Evolutionary conservation across 2,329 filamentous ascomycete species (phyloP).

Genomic region (Penicillium sp.): DNA sequence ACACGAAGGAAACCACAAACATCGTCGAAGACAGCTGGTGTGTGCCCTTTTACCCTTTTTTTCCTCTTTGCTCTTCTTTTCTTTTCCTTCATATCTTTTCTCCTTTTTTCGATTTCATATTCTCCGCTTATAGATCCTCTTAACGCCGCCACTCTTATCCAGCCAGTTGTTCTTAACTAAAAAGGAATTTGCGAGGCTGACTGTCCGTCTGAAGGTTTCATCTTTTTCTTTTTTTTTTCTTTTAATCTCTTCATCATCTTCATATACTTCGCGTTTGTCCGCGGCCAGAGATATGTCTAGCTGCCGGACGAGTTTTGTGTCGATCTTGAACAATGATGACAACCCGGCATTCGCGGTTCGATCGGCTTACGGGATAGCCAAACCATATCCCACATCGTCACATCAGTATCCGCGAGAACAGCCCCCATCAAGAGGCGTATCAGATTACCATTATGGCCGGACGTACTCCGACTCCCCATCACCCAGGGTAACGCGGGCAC

Average conservation of each 20-base stretch:
- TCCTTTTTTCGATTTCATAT: constrained; percentile 1
- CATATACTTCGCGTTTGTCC: constrained; percentile 14
- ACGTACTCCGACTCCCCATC: constrained; percentile 34
- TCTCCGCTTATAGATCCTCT: constrained; percentile 7
- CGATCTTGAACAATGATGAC: constrained; percentile 55
- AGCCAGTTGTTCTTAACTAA: background rate
- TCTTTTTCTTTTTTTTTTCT: background rate
- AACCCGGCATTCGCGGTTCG: constrained; percentile 52
- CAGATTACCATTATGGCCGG: constrained; percentile 27
- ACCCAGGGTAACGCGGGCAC: constrained; percentile 30
- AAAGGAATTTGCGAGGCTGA: constrained; percentile 1
- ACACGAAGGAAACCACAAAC: constrained; percentile 40
- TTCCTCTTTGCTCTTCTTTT: constrained; percentile 16
- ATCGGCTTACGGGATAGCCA: constrained; percentile 32
- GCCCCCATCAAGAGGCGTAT: constrained; percentile 20
- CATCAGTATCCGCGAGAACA: constrained; percentile 28
- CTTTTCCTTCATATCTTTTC: constrained; percentile 3
- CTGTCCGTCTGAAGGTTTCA: background rate
- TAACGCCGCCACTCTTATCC: background rate
- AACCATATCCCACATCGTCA: constrained; percentile 29
- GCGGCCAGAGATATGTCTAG: constrained; percentile 34
- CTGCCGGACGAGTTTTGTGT: constrained; percentile 44
- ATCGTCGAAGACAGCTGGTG: constrained; percentile 35
- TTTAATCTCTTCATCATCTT: background rate
- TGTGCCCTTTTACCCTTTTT: constrained; percentile 24